Conservation (phyloP, 352 stramenopile species). For the Globisporangium lucens region DNA sequence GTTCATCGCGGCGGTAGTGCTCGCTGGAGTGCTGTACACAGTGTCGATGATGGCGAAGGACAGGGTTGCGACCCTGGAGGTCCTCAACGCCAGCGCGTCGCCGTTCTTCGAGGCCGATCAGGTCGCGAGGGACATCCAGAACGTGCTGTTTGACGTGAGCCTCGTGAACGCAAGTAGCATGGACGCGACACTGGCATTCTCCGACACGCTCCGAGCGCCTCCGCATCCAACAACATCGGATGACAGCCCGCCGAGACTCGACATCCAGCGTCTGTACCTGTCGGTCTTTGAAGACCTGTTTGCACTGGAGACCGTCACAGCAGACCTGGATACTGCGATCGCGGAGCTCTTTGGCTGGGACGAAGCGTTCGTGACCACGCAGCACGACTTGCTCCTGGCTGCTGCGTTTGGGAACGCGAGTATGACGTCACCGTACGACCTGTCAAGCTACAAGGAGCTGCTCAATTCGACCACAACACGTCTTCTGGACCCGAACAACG, state of each 20-base stretch:
- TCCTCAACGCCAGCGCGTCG: slow-evolving; percentile 33
- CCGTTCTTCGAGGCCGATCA: slow-evolving; percentile 25
- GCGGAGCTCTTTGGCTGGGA: slow-evolving; percentile 55
- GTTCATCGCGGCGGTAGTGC: slow-evolving; percentile 34
- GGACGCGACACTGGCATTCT: slow-evolving; percentile 42
- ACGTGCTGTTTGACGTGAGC: slow-evolving; percentile 45
- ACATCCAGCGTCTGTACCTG: slow-evolving; percentile 42
- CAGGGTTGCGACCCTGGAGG: slow-evolving; percentile 36
- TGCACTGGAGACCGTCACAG: slow-evolving; percentile 25
- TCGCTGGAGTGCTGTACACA: slow-evolving; percentile 50
- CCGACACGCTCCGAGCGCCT: slow-evolving; percentile 57
- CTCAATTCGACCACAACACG: slow-evolving; percentile 39
- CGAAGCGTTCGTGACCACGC: slow-evolving; percentile 29
- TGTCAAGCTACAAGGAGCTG: slow-evolving; percentile 33
- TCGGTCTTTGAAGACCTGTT: slow-evolving; percentile 42
- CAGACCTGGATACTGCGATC: slow-evolving; percentile 22
- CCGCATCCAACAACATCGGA: slow-evolving; percentile 47
- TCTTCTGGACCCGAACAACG: slow-evolving; percentile 48
- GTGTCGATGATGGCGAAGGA: slow-evolving; percentile 46
- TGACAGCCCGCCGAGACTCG: slow-evolving; percentile 34
- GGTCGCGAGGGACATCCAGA: slow-evolving; percentile 22
- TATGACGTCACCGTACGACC: slow-evolving; percentile 51
- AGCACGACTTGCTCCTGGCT: slow-evolving; percentile 25
- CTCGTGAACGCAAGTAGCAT: slow-evolving; percentile 34
- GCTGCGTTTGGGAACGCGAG: slow-evolving; percentile 41